A percentile compares a stretch with the other conserved stretches of the same genome.
Evolutionary conservation across 768 basidiomycete genomes (phyloP).

Genomic region (Boletus sensibilis): DNA sequence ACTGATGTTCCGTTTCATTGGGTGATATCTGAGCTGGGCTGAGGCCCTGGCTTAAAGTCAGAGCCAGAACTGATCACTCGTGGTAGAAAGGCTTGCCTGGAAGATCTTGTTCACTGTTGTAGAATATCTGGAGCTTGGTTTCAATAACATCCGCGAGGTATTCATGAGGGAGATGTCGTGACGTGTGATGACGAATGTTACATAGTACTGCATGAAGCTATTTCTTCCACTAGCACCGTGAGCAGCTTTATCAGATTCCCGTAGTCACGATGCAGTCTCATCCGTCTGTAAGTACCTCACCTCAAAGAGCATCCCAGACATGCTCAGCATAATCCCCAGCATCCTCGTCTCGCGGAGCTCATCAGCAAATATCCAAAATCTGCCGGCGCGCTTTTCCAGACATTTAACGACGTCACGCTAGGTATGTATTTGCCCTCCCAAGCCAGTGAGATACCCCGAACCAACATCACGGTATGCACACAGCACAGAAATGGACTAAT

Average conservation of each 20-base stretch:
- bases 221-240: not conserved
- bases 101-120: constrained; percentile 49
- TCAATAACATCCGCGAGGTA: constrained; percentile 11
- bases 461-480: not conserved
- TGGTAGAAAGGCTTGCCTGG: constrained; percentile 29
- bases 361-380: constrained; percentile 60
- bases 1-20: constrained; percentile 41
- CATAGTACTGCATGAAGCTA: too few species aligned
- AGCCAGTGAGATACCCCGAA: not conserved
- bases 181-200: not conserved
- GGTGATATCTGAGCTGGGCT: constrained; percentile 45
- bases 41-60: constrained; percentile 36
- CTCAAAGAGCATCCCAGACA: not conserved
- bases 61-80: not conserved
- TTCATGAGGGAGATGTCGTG: constrained; percentile 15
- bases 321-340: constrained; percentile 33
- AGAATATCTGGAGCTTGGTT: constrained; percentile 48
- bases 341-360: constrained; percentile 45
- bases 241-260: not conserved
- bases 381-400: constrained; percentile 65
- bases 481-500: constrained; percentile 74
- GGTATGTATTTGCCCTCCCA: constrained; percentile 38
- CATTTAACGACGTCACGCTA: constrained; percentile 70
- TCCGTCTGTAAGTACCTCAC: constrained; percentile 20
- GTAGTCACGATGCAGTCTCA: constrained; percentile 22